These are phyloP conservation scores for Apiospora kogelbergensis DNA, from an alignment of 2,329 filamentous ascomycete species.

Conservation along the genomic window DNA sequence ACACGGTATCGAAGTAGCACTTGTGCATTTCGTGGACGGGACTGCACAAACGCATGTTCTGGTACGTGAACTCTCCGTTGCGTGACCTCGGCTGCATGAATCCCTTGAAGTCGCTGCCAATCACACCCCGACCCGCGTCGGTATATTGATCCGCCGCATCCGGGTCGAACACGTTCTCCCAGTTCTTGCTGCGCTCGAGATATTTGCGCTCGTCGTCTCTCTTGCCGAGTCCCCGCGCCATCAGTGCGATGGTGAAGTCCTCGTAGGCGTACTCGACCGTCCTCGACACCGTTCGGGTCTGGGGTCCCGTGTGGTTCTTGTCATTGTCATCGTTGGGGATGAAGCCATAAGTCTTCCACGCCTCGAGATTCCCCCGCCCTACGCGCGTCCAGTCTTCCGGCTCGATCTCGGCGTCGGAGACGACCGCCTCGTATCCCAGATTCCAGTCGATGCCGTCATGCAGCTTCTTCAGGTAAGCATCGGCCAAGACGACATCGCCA, in stretches of 20 bases:
- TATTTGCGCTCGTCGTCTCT: conserved; percentile 61
- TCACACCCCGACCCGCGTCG: conserved; percentile 18
- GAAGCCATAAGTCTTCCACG: conserved; percentile 70
- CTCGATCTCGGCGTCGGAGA: conserved; percentile 70
- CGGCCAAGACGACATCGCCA: conserved; percentile 69
- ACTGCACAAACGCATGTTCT: conserved; percentile 64
- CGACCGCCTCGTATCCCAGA: conserved; percentile 68
- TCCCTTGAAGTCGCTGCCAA: conserved; percentile 57
- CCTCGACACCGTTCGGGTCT: conserved; percentile 62
- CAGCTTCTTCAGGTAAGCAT: conserved; percentile 70
- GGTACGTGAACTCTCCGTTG: conserved; percentile 66
- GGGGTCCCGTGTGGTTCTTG: conserved; percentile 59
- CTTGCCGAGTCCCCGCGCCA: conserved; percentile 58
- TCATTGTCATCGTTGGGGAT: conserved; percentile 71
- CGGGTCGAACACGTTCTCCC: conserved; percentile 64
- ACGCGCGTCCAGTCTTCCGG: conserved; percentile 67
- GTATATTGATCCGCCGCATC: conserved; percentile 37
- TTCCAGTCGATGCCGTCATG: conserved; percentile 65
- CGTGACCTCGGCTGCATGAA: conserved; percentile 69
- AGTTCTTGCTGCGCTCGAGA: conserved; percentile 61
- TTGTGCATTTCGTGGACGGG: conserved; percentile 48
- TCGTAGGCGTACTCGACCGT: conserved; percentile 82
- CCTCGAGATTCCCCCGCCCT: conserved; percentile 68
- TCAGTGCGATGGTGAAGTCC: conserved; percentile 67
- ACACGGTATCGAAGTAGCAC: conserved; percentile 47